Evolutionary conservation across 345 rosid genomes (phyloP).

Genomic region (Arabidopsis arenosa): DNA sequence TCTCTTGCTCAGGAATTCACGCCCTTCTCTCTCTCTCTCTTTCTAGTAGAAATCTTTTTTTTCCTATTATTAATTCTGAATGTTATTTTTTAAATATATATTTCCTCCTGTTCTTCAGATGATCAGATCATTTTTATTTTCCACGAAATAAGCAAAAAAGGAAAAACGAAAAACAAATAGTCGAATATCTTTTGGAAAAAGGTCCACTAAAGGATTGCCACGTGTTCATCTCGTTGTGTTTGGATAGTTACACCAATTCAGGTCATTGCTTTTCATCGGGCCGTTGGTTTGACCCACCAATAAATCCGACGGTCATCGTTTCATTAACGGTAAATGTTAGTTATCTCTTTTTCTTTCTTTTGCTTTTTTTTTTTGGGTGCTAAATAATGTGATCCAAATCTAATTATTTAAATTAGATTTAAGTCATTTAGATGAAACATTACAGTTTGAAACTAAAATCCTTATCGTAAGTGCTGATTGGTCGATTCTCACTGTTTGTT

Average conservation of each 20-base stretch:
- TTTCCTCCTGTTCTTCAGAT: neutral
- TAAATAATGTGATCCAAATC: neutral
- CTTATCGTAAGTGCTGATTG: too few species aligned
- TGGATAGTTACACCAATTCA: constrained; percentile 1
- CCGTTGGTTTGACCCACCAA: constrained; percentile 44
- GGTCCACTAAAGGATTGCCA: constrained; percentile 41
- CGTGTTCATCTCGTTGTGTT: constrained; percentile 35
- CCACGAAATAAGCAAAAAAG: neutral
- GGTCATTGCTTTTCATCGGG: constrained; percentile 31
- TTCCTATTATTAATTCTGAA: constrained; percentile 37
- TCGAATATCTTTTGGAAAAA: constrained; percentile 4
- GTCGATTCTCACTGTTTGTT: too few species aligned
- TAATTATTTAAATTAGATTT: neutral
- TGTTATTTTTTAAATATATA: neutral
- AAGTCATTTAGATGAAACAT: too few species aligned
- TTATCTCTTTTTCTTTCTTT: neutral
- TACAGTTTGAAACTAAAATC: too few species aligned
- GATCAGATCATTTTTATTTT: neutral
- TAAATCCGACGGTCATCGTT: constrained; percentile 42
- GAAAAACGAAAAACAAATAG: neutral
- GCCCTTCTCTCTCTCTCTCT: constrained; percentile 33
- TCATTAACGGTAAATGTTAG: constrained; percentile 20
- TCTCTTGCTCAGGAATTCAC: constrained; percentile 45
- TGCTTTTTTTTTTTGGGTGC: neutral
- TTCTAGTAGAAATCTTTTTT: constrained; percentile 3